phyloP scores from a whole-genome alignment of 2,329 filamentous ascomycete species.

The Ascochyta fabae region DNA sequence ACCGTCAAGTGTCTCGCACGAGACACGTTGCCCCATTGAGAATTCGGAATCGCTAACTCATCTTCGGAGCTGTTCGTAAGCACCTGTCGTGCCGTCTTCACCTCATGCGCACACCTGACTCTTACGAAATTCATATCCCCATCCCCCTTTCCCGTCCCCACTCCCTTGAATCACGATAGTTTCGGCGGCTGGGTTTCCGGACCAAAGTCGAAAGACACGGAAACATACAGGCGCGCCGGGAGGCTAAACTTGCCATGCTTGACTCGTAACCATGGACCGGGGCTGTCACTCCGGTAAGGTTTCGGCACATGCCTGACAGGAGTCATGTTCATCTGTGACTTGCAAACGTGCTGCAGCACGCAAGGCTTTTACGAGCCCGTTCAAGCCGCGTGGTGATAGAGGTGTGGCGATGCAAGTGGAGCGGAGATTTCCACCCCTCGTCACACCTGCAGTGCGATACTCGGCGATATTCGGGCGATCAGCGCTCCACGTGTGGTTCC shows the following conservation, averaged over 20 bases:
- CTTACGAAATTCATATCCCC: neutral
- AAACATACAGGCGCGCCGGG: neutral
- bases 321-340: neutral
- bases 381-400: neutral
- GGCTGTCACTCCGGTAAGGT: conserved; percentile 6
- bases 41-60: neutral
- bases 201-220: neutral
- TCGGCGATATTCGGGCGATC: conserved; percentile 7
- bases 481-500: neutral
- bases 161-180: conserved; percentile 1
- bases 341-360: neutral
- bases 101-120: neutral
- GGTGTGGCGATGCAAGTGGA: neutral
- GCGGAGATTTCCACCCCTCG: neutral
- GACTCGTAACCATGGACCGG: conserved; percentile 1
- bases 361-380: neutral
- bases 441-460: neutral
- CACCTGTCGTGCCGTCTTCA: neutral
- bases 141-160: conserved; percentile 1
- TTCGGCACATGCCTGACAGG: neutral
- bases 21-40: neutral
- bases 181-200: neutral
- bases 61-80: neutral
- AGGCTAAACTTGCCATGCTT: neutral
- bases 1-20: neutral